phyloP scores from a whole-genome alignment of 345 rosid genomes.

The Bruguiera gymnorhiza region DNA sequence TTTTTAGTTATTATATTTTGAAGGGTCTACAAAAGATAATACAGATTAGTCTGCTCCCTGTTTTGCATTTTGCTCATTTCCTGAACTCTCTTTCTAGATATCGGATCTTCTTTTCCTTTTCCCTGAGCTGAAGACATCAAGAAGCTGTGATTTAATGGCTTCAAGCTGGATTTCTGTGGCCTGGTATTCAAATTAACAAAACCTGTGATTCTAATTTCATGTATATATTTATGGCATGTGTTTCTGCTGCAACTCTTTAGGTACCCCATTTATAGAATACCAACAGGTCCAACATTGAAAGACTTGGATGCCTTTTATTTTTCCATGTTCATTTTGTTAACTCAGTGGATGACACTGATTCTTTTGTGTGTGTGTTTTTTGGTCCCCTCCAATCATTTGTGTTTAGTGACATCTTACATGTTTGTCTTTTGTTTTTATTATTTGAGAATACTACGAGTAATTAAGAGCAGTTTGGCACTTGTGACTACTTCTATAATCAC shows the following conservation, averaged over 20 bases:
- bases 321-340: not conserved
- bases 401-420: not conserved
- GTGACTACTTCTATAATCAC: not conserved
- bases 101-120: slow-evolving; percentile 20
- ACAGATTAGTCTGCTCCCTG: not conserved
- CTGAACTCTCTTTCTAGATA: slow-evolving; percentile 7
- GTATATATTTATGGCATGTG: not conserved
- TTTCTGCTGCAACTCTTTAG: slow-evolving; percentile 21
- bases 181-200: slow-evolving; percentile 19
- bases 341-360: not conserved
- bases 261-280: slow-evolving; percentile 34
- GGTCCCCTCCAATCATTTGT: not conserved
- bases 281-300: slow-evolving; percentile 29
- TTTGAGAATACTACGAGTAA: too few species aligned
- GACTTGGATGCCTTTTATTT: slow-evolving; percentile 23
- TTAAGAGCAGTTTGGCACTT: too few species aligned
- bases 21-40: not conserved
- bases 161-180: slow-evolving; percentile 38
- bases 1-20: not conserved
- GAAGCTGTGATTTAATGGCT: slow-evolving; percentile 24
- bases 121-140: slow-evolving; percentile 25
- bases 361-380: not conserved
- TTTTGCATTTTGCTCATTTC: not conserved
- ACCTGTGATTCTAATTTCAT: not conserved
- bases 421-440: not conserved